Evolutionary conservation across 257 asterid species (phyloP).

Genomic region (Paraleonurus japonicus): DNA sequence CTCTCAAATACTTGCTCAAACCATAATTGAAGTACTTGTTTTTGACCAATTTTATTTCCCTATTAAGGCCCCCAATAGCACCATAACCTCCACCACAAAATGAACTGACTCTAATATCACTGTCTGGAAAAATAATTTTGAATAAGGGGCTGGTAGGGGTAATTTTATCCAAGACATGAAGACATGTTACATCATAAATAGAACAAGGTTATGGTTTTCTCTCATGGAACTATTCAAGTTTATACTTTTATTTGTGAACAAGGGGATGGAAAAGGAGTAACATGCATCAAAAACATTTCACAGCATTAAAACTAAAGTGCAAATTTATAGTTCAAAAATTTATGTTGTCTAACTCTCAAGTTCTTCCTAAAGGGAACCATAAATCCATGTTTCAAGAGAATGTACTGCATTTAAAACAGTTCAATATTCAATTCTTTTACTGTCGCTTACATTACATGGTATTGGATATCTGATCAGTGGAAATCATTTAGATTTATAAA

Average conservation of each 20-base stretch:
- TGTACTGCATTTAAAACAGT: background rate
- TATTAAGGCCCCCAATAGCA: background rate
- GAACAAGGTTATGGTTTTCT: background rate
- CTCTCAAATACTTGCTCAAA: background rate
- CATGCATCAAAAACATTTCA: too few relatives aligned
- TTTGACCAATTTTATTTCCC: background rate
- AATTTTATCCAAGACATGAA: background rate
- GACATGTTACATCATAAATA: background rate
- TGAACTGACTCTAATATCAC: background rate
- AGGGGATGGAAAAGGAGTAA: background rate
- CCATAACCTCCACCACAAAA: background rate
- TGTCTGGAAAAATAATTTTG: background rate
- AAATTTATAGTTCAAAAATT: background rate
- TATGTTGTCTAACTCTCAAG: background rate
- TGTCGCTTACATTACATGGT: conserved; percentile 13
- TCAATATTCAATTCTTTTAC: background rate
- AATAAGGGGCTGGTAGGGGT: background rate
- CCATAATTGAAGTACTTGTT: background rate
- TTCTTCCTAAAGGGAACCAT: background rate
- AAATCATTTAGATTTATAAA: background rate
- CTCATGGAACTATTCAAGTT: background rate
- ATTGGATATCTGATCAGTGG: background rate
- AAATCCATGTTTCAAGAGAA: background rate
- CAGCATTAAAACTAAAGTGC: background rate
- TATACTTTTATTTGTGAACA: background rate